Evolutionary conservation across 345 rosid genomes (phyloP).

Genomic region (Anacardium occidentale): DNA sequence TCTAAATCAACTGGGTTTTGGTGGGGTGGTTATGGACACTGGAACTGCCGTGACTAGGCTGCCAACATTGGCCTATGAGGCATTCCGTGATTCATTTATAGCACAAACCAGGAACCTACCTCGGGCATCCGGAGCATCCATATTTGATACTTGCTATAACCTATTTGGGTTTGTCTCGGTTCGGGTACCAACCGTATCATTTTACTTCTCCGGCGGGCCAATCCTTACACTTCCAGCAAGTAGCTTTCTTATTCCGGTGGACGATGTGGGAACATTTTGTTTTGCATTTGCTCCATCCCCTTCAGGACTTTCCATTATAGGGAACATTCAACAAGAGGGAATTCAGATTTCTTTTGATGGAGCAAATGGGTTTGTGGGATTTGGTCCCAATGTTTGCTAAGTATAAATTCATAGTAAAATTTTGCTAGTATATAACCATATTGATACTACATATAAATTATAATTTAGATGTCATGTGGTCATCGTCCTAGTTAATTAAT

Average conservation of each 20-base stretch:
- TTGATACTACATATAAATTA: background rate
- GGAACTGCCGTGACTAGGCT: conserved; percentile 95
- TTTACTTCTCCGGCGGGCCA: conserved; percentile 80
- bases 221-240: conserved; percentile 79
- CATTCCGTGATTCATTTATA: conserved; percentile 67
- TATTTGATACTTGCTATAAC: conserved; percentile 90
- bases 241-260: conserved; percentile 91
- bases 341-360: conserved; percentile 91
- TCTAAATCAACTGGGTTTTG: conserved; percentile 53
- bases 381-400: conserved; percentile 88
- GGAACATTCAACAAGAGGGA: conserved; percentile 97
- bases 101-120: conserved; percentile 73
- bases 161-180: conserved; percentile 69
- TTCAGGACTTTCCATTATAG: conserved; percentile 78
- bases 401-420: conserved; percentile 6
- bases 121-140: conserved; percentile 68
- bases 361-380: conserved; percentile 90
- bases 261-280: conserved; percentile 80
- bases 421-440: conserved; percentile 25
- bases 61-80: conserved; percentile 61
- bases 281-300: conserved; percentile 83
- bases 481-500: conserved; percentile 4
- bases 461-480: background rate
- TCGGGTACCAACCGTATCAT: conserved; percentile 87
- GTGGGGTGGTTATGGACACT: conserved; percentile 97